Percentiles rank a stretch among this genome's conserved stretches.
These are phyloP conservation scores for Gossypium raimondii DNA, from an alignment of 345 rosid genomes.

Conservation along the genomic window DNA sequence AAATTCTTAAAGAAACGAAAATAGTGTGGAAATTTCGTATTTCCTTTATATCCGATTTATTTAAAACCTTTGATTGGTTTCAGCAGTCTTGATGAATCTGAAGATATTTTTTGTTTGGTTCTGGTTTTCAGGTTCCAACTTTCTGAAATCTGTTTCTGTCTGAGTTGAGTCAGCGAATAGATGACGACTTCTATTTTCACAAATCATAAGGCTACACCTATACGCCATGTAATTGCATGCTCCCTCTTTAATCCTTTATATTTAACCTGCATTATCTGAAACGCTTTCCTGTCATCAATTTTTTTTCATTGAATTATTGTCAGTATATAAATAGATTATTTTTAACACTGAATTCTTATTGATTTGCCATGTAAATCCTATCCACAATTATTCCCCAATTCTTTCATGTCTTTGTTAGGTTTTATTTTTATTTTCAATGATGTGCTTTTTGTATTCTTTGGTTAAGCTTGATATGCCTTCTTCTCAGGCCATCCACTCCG, in stretches of 20 bases:
- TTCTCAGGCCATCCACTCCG: constrained; percentile 30
- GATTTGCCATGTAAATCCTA: background rate
- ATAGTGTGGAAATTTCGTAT: background rate
- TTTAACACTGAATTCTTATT: background rate
- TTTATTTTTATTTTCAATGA: background rate
- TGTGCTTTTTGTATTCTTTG: background rate
- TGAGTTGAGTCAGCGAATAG: background rate
- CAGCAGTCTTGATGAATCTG: background rate
- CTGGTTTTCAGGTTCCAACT: background rate
- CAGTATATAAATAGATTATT: background rate
- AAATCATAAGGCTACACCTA: background rate
- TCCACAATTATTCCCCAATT: background rate
- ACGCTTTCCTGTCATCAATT: background rate
- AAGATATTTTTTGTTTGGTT: background rate
- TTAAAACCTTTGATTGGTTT: background rate
- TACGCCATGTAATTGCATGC: background rate
- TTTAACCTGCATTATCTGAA: background rate
- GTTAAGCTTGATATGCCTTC: background rate
- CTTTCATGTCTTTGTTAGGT: background rate
- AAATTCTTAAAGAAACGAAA: background rate
- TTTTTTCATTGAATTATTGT: background rate
- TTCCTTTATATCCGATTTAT: background rate
- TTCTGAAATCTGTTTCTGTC: background rate
- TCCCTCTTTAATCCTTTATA: background rate
- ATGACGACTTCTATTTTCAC: constrained; percentile 4